Conservation (phyloP, 1,284 basidiomycete species). For the Naganishia liquefaciens region DNA sequence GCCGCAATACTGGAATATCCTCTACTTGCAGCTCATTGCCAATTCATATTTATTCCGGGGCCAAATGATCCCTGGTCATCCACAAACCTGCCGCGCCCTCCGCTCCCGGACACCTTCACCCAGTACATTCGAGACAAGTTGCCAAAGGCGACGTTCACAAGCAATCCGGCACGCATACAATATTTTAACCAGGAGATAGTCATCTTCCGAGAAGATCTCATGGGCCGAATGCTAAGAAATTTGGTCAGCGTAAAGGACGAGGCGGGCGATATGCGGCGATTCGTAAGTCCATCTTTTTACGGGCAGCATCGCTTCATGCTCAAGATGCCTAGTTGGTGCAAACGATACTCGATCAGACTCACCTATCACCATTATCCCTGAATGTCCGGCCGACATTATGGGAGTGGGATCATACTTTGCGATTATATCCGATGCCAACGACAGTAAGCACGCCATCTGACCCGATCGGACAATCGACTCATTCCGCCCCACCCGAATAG, state of each 20-base stretch:
- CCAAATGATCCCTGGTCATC: conserved; percentile 81
- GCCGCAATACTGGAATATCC: conserved; percentile 82
- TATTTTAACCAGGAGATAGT: conserved; percentile 97
- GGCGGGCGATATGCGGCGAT: conserved; percentile 75
- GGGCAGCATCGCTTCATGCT: not conserved
- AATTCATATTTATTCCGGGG: conserved; percentile 93
- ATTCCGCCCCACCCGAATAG: conserved; percentile 54
- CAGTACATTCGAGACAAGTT: conserved; percentile 68
- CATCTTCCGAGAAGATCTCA: conserved; percentile 86
- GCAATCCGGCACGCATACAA: conserved; percentile 90
- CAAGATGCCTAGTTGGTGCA: conserved; percentile 72
- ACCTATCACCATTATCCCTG: conserved; percentile 80
- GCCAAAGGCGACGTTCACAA: conserved; percentile 76
- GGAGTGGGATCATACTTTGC: conserved; percentile 88
- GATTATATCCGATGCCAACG: conserved; percentile 93
- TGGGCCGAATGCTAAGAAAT: conserved; percentile 92
- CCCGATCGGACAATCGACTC: not conserved
- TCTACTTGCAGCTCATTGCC: conserved; percentile 70
- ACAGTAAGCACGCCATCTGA: conserved; percentile 60
- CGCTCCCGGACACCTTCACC: conserved; percentile 73
- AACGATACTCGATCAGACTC: conserved; percentile 86
- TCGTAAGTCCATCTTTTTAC: conserved; percentile 59
- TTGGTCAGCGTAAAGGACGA: conserved; percentile 79
- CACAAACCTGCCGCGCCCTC: conserved; percentile 75
- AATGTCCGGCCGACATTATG: conserved; percentile 83